A percentile compares a stretch with the other conserved stretches of the same genome.
Conservation (phyloP, 148 eudicot genomes). For the Polygonum maritimum region DNA sequence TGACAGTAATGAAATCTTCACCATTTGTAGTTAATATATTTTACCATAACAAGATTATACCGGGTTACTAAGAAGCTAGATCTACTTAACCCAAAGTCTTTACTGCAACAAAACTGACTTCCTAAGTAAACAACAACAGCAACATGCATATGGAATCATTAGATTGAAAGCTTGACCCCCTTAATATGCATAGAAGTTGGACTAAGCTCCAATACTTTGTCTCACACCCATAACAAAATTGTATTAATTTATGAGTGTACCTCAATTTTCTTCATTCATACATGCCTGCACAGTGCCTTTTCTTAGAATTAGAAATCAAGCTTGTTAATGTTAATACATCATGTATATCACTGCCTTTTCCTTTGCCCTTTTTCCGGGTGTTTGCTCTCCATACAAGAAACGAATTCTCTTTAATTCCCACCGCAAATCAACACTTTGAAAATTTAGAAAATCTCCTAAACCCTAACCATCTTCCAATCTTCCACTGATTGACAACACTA, state of each 20-base stretch:
- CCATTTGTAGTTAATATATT: too few relatives aligned
- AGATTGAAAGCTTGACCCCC: background rate
- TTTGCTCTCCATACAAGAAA: conserved; percentile 6
- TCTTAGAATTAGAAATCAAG: background rate
- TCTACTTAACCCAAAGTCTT: too few relatives aligned
- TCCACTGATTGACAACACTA: background rate
- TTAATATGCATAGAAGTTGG: background rate
- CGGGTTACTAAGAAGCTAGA: too few relatives aligned
- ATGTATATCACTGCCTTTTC: background rate
- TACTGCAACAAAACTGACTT: background rate
- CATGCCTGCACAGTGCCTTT: too few relatives aligned
- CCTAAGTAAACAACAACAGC: background rate
- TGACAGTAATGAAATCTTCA: too few relatives aligned
- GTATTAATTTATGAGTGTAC: background rate
- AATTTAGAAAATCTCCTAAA: background rate
- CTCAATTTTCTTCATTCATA: background rate
- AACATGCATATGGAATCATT: background rate
- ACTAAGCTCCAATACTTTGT: background rate
- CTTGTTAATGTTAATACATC: background rate
- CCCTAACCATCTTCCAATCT: conserved; percentile 2
- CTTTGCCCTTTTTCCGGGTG: background rate
- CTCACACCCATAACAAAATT: background rate
- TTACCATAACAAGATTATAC: too few relatives aligned
- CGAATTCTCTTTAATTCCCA: background rate
- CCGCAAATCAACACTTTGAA: background rate